These are phyloP conservation scores for Cydonia oblonga DNA, from an alignment of 331 rosid species.

Conservation along the genomic window DNA sequence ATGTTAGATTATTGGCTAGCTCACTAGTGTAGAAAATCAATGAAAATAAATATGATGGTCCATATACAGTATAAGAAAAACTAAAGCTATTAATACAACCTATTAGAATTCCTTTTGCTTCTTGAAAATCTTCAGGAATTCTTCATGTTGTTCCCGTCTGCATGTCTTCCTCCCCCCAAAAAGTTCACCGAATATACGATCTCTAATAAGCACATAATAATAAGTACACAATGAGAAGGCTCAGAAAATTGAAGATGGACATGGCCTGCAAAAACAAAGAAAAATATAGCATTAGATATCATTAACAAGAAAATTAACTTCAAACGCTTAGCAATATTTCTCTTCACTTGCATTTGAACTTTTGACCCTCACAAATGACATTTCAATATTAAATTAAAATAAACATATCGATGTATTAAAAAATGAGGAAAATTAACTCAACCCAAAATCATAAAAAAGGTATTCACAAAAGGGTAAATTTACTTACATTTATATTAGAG, in stretches of 20 bases:
- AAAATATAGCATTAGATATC: neutral
- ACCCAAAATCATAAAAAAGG: neutral
- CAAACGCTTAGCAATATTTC: no score
- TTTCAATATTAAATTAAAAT: no score
- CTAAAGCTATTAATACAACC: slow-evolving; percentile 5
- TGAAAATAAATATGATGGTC: neutral
- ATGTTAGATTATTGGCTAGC: neutral
- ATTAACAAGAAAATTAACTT: no score
- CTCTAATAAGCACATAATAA: slow-evolving; percentile 19
- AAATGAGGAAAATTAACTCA: neutral
- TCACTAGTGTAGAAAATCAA: neutral
- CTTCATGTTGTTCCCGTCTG: neutral
- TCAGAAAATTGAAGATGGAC: slow-evolving; percentile 32
- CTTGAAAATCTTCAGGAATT: neutral
- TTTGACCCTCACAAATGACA: no score
- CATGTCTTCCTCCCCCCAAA: slow-evolving; percentile 1
- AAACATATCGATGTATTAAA: no score
- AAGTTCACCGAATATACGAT: neutral
- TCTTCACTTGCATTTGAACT: no score
- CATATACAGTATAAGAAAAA: neutral
- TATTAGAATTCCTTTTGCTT: neutral
- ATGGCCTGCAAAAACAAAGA: slow-evolving; percentile 31
- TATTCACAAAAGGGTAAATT: neutral
- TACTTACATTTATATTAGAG: slow-evolving; percentile 47
- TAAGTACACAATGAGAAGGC: slow-evolving; percentile 16